Base-by-base conservation (phyloP, 495 filamentous ascomycete genomes). In the Penicillium atrosanguineum region DNA sequence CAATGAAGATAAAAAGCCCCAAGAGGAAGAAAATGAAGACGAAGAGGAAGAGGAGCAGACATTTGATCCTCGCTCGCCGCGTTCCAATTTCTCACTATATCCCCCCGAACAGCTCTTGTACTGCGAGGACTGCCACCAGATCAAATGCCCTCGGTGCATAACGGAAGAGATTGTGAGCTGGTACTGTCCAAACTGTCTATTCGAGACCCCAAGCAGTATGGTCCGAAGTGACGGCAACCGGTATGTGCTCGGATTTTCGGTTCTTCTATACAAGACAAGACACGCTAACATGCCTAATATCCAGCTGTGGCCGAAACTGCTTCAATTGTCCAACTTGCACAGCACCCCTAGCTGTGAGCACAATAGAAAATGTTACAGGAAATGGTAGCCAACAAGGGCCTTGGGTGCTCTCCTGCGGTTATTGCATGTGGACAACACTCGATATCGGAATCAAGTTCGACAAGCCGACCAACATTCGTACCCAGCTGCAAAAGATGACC, bases 101-200 rank as follows among this genome's bases (percentile, higher is more conserved):
- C 91, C 93, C 0, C 82, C 96, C n/a, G 91, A 97, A 61, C 88
- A 94, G 62, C 83, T 98, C 7, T 79, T 96, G 11, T 97, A 91
- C 71, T 98, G 94, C 72, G 91, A 95, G 63, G 95, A 97, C 67
- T 98, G 94, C 67, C 90, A 94, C 57, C 86, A 95, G 71, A 93
- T 98, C 49, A 87, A 92, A 56, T 98, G 94, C 63, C 89, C 91
- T 7, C 80, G 91, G 67, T 98, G 94, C 64, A 89, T 91, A 18
- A 78, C 86, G 20, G 94, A 98, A 63, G 94, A 98, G 71, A 88
- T 96, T 39, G 84, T 95, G 44, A 90, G 87, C 53, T 96, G 88
- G 79, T 98, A 87, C 63, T 98, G 94, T 65, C 94, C 94, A n/a
- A 91, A 80, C 67, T 98, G 94, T 69, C 69, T 97, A 50, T 97